Evolutionary conservation across 2,329 filamentous ascomycete species (phyloP).

Genomic region (Chalaropsis ovoidea): DNA sequence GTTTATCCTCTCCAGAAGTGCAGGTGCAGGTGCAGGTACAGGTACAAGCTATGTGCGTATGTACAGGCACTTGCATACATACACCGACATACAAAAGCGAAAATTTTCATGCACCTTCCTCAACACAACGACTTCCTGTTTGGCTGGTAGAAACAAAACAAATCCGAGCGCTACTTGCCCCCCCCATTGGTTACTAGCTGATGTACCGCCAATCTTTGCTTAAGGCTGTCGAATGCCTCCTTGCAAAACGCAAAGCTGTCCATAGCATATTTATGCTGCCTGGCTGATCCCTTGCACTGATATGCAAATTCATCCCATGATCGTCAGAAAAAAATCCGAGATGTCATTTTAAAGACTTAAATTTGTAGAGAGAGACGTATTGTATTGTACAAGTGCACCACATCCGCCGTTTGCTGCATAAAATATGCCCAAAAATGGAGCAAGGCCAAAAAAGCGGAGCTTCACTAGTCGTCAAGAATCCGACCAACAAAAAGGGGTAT

Average conservation of each 20-base stretch:
- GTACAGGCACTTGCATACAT: not conserved
- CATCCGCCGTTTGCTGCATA: not conserved
- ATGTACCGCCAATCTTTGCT: too few relatives aligned
- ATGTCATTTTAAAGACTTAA: not conserved
- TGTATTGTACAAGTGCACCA: not conserved
- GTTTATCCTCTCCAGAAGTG: not conserved
- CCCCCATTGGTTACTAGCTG: not conserved
- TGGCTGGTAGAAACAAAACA: constrained; percentile 9
- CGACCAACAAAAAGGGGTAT: constrained; percentile 2
- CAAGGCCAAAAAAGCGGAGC: not conserved
- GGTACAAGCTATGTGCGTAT: not conserved
- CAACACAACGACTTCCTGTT: not conserved
- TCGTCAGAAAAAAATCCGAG: not conserved
- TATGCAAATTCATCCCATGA: constrained; percentile 1
- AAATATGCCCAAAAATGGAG: not conserved
- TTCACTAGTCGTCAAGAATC: not conserved
- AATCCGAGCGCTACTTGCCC: constrained; percentile 5
- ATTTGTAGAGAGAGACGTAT: not conserved
- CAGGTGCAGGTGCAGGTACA: not conserved
- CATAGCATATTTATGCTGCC: not conserved
- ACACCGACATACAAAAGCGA: too few relatives aligned
- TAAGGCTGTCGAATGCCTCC: not conserved
- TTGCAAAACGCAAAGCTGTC: not conserved
- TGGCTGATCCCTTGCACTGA: not conserved
- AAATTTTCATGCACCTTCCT: not conserved